Conservation (phyloP, 2,329 filamentous ascomycete species). For the Colletotrichum scovillei region DNA sequence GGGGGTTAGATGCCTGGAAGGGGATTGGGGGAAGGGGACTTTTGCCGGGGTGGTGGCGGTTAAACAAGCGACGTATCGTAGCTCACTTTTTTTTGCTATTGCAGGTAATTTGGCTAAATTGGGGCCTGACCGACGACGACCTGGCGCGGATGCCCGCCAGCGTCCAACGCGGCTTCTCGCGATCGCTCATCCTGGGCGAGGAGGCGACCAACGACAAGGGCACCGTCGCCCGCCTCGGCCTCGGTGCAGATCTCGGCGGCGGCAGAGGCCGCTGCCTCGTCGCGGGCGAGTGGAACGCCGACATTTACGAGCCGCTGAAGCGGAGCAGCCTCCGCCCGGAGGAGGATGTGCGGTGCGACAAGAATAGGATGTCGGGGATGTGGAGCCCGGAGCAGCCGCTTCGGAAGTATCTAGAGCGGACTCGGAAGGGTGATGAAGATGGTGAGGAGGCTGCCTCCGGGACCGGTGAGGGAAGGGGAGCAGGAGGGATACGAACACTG, state of each 20-base stretch:
- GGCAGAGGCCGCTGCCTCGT: slow-evolving; percentile 59
- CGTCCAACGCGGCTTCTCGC: slow-evolving; percentile 60
- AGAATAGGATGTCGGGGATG: slow-evolving; percentile 69
- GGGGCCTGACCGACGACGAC: slow-evolving; percentile 66
- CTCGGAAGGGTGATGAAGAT: not conserved
- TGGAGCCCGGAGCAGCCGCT: slow-evolving; percentile 59
- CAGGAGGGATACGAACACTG: slow-evolving; percentile 54
- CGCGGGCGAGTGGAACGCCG: slow-evolving; percentile 67
- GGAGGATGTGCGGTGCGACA: slow-evolving; percentile 64
- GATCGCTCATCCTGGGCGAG: slow-evolving; percentile 43
- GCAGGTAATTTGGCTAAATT: slow-evolving; percentile 64
- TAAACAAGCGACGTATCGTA: not conserved
- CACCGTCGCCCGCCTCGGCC: slow-evolving; percentile 46
- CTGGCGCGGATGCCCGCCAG: slow-evolving; percentile 61
- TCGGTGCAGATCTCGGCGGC: slow-evolving; percentile 58
- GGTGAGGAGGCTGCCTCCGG: not conserved
- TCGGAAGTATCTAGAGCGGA: slow-evolving; percentile 49
- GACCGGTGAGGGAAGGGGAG: slow-evolving; percentile 39
- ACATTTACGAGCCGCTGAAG: slow-evolving; percentile 59
- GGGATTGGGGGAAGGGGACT: not conserved
- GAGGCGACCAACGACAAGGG: slow-evolving; percentile 15
- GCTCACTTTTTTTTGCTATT: slow-evolving; percentile 17
- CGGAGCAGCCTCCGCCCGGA: slow-evolving; percentile 39
- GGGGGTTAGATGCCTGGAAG: not conserved
- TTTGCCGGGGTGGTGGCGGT: not conserved